Percentiles rank a stretch among this genome's conserved stretches.
phyloP scores from a whole-genome alignment of 371 early-diverging fungal species.

The Scutellospora calospora region DNA sequence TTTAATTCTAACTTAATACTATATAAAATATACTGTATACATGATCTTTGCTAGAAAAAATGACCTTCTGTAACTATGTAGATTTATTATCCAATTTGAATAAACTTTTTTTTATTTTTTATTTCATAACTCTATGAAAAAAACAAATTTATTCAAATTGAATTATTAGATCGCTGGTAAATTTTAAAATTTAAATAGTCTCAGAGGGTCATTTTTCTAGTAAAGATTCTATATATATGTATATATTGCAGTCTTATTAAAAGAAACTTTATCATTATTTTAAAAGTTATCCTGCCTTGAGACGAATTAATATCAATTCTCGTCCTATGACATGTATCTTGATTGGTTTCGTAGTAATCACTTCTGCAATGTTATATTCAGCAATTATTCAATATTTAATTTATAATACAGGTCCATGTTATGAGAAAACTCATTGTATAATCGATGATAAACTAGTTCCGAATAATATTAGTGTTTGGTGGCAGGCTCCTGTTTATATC shows the following conservation, averaged over 20 bases:
- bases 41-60: no score
- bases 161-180: no score
- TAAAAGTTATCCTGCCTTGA: conserved; percentile 68
- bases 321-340: conserved; percentile 77
- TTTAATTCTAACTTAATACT: neutral
- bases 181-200: neutral
- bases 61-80: no score
- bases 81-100: no score
- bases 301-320: conserved; percentile 66
- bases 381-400: conserved; percentile 75
- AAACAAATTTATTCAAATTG: no score
- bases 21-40: no score
- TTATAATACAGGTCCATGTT: conserved; percentile 67
- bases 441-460: conserved; percentile 47
- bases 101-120: no score
- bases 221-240: no score
- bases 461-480: conserved; percentile 67
- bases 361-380: conserved; percentile 74
- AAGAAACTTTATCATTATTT: neutral
- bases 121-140: no score
- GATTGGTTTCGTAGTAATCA: conserved; percentile 72
- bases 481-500: conserved; percentile 73
- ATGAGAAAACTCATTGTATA: conserved; percentile 52
- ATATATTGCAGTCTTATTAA: neutral
- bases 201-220: no score